Evolutionary conservation across 2,329 filamentous ascomycete species (phyloP).

Genomic region (Aspergillus sp.): DNA sequence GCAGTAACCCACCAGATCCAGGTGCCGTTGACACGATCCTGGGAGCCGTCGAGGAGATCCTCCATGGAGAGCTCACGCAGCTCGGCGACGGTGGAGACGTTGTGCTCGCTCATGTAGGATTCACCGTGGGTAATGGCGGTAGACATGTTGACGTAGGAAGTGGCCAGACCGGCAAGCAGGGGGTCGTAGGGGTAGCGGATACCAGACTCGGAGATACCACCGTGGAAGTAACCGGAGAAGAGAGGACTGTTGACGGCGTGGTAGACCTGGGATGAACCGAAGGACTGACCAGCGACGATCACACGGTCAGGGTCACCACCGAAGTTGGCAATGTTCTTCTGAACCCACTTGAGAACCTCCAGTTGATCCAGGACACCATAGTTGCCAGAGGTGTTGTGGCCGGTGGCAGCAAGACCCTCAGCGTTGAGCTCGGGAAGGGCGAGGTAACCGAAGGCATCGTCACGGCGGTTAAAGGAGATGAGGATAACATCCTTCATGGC

Average conservation of each 20-base stretch:
- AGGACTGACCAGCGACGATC: constrained; percentile 41
- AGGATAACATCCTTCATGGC: constrained; percentile 32
- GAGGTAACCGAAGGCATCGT: constrained; percentile 31
- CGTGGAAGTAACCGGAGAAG: constrained; percentile 33
- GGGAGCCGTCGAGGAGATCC: constrained; percentile 26
- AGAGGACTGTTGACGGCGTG: constrained; percentile 34
- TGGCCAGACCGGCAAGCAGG: constrained; percentile 31
- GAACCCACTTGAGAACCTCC: constrained; percentile 59
- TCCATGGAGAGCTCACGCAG: constrained; percentile 28
- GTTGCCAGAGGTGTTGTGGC: constrained; percentile 30
- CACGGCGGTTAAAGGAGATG: constrained; percentile 32
- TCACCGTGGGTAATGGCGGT: constrained; percentile 26
- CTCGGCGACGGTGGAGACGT: constrained; percentile 26
- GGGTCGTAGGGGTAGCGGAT: constrained; percentile 33
- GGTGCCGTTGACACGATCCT: constrained; percentile 26
- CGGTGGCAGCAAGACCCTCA: constrained; percentile 23
- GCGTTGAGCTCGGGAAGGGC: constrained; percentile 29
- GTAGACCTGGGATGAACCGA: constrained; percentile 35
- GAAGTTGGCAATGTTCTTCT: constrained; percentile 53
- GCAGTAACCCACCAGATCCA: constrained; percentile 33
- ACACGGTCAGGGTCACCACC: constrained; percentile 54
- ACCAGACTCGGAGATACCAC: constrained; percentile 33
- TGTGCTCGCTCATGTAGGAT: constrained; percentile 29
- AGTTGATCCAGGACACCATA: constrained; percentile 54
- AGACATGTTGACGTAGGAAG: constrained; percentile 32